Base-by-base conservation (phyloP, 768 basidiomycete species). In the Xerocomellus amylosporus region DNA sequence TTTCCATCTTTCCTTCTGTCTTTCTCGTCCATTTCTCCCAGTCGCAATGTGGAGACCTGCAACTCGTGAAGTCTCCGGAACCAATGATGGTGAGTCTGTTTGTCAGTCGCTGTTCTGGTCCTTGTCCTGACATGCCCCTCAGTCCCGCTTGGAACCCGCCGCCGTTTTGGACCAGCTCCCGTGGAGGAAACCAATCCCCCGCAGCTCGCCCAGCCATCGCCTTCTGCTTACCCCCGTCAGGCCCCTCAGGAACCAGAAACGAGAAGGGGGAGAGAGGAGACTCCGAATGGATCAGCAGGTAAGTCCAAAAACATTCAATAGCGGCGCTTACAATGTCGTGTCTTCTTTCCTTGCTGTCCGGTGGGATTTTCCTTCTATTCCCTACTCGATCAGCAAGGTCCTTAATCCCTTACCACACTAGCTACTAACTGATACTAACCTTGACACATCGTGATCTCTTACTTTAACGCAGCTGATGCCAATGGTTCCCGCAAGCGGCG, bases 401-500 rank as follows among this genome's bases (percentile, higher is more conserved):
- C 55, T 70, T 69, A 66, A 58, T 63, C 55, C 56, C 60, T 71
- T 69, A 59, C 66, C 64, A 70, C 72, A 68, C 60, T 66, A 72
- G 61, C 68, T 66, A 52, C 69, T 71, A 48, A 72, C 75, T 73
- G 55, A 72, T 77, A 86, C 84, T 87, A 84, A 90, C 79, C 74
- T 72, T 75, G 62, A 76, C 72, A 67, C 64, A 65, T 62, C 53
- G 56, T 66, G 58, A 74, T 77, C 63, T 71, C 63, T 72, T 64
- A 75, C 73, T 76, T 68, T 72, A 56, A 62, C 62, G 64, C 72
- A 90, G 89, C 84, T 80, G 85, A 89, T 70, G 80, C 86, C 53
- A 90, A 93, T 69, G 88, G 86, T 61, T 86, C 93, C 62, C 87
- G 95, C 59, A 98, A 98, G 77, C 85, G 96, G 59, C 89, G 93